Conservation (phyloP, 2,329 filamentous ascomycete species). For the Biscogniauxia mediterranea region DNA sequence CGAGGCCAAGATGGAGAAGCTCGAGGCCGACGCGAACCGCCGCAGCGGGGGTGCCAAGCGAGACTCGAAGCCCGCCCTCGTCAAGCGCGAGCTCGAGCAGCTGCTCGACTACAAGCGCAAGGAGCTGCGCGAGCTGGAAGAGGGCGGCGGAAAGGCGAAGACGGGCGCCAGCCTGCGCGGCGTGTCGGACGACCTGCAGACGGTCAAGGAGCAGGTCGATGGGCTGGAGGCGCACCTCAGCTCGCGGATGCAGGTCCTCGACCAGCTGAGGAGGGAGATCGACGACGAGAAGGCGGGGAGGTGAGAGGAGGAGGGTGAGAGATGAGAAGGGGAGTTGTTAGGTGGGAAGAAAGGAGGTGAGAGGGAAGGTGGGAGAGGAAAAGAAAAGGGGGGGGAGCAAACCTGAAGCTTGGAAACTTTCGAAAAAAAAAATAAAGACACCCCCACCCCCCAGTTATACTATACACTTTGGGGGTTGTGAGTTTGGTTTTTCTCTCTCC, state of each 20-base stretch:
- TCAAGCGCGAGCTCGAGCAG: conserved; percentile 92
- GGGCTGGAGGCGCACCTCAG: conserved; percentile 81
- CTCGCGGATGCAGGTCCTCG: conserved; percentile 71
- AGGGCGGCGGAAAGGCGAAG: conserved; percentile 65
- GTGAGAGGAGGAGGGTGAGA: conserved; percentile 28
- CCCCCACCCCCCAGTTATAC: too few species aligned
- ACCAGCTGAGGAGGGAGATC: conserved; percentile 76
- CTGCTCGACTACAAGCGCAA: conserved; percentile 91
- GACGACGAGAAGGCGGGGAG: conserved; percentile 74
- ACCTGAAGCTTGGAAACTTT: too few species aligned
- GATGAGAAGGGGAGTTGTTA: not conserved
- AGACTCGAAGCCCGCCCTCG: conserved; percentile 80
- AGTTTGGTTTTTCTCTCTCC: too few species aligned
- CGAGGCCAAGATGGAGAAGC: conserved; percentile 80
- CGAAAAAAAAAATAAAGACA: too few species aligned
- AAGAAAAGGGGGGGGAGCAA: not conserved
- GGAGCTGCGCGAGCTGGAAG: conserved; percentile 72
- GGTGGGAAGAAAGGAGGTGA: conserved; percentile 1
- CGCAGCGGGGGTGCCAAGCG: conserved; percentile 57
- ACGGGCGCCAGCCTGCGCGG: conserved; percentile 72
- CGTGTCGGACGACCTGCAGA: conserved; percentile 80
- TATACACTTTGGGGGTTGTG: too few species aligned
- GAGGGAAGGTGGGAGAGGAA: conserved; percentile 1
- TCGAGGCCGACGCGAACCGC: conserved; percentile 71
- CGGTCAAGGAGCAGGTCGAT: conserved; percentile 92